phyloP scores from a whole-genome alignment of 2,329 filamentous ascomycete genomes.

The Hypoxylon sp. region DNA sequence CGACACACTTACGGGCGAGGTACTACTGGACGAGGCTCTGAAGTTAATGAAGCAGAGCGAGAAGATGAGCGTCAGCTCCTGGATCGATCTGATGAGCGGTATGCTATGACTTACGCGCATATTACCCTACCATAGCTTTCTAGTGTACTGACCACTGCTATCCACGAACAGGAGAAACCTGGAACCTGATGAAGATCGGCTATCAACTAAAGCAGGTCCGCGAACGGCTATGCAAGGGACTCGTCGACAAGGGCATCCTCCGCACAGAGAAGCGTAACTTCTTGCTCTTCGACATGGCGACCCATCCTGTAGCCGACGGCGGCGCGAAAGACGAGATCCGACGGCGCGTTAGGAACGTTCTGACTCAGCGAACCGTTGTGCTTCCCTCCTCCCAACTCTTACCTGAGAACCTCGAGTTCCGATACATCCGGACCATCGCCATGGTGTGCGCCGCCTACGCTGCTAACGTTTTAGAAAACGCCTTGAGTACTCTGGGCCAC shows the following conservation, averaged over 20 bases:
- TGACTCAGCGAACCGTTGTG: slow-evolving; percentile 94
- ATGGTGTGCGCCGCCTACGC: slow-evolving; percentile 99
- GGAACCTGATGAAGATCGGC: slow-evolving; percentile 99
- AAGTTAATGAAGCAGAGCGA: slow-evolving; percentile 99
- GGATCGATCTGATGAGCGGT: slow-evolving; percentile 99
- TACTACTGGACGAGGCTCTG: slow-evolving; percentile 94
- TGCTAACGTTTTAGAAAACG: slow-evolving; percentile 97
- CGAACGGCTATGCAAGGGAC: slow-evolving; percentile 94
- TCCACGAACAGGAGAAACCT: slow-evolving; percentile 84
- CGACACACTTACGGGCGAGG: slow-evolving; percentile 95
- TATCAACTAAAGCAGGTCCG: slow-evolving; percentile 99
- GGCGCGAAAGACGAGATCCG: slow-evolving; percentile 98
- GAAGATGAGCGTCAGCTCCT: slow-evolving; percentile 99
- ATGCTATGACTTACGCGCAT: slow-evolving; percentile 54
- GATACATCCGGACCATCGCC: slow-evolving; percentile 89
- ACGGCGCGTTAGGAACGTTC: slow-evolving; percentile 89
- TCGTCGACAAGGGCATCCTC: slow-evolving; percentile 98
- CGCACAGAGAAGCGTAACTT: slow-evolving; percentile 99
- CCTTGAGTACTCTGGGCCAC: slow-evolving; percentile 92
- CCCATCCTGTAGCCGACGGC: slow-evolving; percentile 95
- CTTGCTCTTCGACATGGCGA: slow-evolving; percentile 99
- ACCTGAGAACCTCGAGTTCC: slow-evolving; percentile 93
- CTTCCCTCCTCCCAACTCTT: slow-evolving; percentile 89
- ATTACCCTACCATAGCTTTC: slow-evolving; percentile 4
- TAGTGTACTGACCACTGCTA: slow-evolving; percentile 30